Percentiles rank a stretch among this genome's conserved stretches.
Evolutionary conservation across 2,329 filamentous ascomycete genomes (phyloP).

Genomic region (Xylariomycetidae sp.): DNA sequence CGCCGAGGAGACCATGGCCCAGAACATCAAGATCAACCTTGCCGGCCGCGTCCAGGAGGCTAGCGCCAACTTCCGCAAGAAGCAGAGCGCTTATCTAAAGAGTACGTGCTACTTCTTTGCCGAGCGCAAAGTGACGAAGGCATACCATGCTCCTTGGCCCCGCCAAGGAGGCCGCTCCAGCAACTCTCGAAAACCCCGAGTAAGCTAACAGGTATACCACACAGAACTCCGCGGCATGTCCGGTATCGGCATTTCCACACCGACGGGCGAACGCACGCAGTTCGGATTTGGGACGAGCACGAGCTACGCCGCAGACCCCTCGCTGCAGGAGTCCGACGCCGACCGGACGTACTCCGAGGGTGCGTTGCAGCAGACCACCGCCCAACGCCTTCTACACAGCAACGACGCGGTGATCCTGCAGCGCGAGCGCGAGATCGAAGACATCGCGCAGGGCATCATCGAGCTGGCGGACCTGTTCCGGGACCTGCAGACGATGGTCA

Average conservation of each 20-base stretch:
- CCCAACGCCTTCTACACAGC: conserved; percentile 57
- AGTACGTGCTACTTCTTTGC: conserved; percentile 49
- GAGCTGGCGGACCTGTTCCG: conserved; percentile 95
- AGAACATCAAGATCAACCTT: conserved; percentile 89
- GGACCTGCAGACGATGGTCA: conserved; percentile 91
- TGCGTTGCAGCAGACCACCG: conserved; percentile 68
- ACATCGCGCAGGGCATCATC: conserved; percentile 97
- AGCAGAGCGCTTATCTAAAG: conserved; percentile 92
- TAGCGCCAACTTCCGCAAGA: conserved; percentile 89
- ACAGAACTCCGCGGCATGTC: conserved; percentile 69
- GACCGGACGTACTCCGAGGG: conserved; percentile 89
- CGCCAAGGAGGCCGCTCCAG: too few relatives aligned
- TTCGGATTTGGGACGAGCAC: too few relatives aligned
- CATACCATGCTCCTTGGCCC: neutral
- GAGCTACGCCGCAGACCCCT: conserved; percentile 70
- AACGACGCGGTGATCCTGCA: conserved; percentile 84
- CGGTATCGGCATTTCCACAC: conserved; percentile 46
- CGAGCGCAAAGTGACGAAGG: neutral
- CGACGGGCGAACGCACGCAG: conserved; percentile 49
- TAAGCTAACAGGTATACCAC: conserved; percentile 14
- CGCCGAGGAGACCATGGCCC: conserved; percentile 91
- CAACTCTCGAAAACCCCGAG: too few relatives aligned
- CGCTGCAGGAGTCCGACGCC: conserved; percentile 85
- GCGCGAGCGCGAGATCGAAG: conserved; percentile 92
- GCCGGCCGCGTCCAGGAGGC: conserved; percentile 85